Conservation (phyloP, 208 protist genomes). For the Acanthamoeba castellanii region DNA sequence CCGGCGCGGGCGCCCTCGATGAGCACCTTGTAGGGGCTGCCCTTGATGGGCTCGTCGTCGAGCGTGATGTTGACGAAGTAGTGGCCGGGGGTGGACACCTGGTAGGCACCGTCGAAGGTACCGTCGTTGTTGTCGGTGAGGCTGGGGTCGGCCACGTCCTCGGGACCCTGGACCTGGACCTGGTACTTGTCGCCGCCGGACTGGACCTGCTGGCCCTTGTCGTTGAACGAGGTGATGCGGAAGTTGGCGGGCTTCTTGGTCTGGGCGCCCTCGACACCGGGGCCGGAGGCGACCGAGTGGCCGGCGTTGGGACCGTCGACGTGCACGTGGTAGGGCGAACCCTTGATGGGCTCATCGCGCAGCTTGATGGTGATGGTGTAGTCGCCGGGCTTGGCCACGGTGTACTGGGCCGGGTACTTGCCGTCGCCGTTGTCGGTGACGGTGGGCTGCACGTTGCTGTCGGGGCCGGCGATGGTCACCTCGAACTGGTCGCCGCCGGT, state of each 20-base stretch:
- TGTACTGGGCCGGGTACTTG: slow-evolving; percentile 84
- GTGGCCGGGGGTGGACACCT: slow-evolving; percentile 75
- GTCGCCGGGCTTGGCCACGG: slow-evolving; percentile 77
- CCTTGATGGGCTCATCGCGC: slow-evolving; percentile 72
- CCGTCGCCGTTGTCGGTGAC: slow-evolving; percentile 85
- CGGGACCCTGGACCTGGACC: slow-evolving; percentile 72
- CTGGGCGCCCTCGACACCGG: slow-evolving; percentile 69
- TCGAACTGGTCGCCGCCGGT: slow-evolving; percentile 84
- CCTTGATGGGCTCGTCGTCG: slow-evolving; percentile 77
- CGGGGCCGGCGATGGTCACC: slow-evolving; percentile 77
- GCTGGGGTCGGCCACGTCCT: slow-evolving; percentile 77
- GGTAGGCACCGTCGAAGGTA: slow-evolving; percentile 82
- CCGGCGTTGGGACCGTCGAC: slow-evolving; percentile 70
- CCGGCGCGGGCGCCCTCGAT: slow-evolving; percentile 80
- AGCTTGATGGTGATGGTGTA: slow-evolving; percentile 81
- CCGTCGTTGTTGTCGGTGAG: slow-evolving; percentile 85
- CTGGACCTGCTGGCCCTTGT: slow-evolving; percentile 72
- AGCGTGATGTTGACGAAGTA: slow-evolving; percentile 83
- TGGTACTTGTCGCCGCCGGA: slow-evolving; percentile 67
- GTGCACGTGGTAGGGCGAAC: slow-evolving; percentile 74
- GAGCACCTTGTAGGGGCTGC: slow-evolving; percentile 80
- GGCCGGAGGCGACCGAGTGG: slow-evolving; percentile 70
- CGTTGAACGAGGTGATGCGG: slow-evolving; percentile 74
- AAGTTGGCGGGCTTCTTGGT: slow-evolving; percentile 69
- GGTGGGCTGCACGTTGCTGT: slow-evolving; percentile 78